A percentile compares a stretch with the other conserved stretches of the same genome.
These are phyloP conservation scores for Yamadazyma scolyti DNA, from an alignment of 805 yeast species.

Conservation along the genomic window DNA sequence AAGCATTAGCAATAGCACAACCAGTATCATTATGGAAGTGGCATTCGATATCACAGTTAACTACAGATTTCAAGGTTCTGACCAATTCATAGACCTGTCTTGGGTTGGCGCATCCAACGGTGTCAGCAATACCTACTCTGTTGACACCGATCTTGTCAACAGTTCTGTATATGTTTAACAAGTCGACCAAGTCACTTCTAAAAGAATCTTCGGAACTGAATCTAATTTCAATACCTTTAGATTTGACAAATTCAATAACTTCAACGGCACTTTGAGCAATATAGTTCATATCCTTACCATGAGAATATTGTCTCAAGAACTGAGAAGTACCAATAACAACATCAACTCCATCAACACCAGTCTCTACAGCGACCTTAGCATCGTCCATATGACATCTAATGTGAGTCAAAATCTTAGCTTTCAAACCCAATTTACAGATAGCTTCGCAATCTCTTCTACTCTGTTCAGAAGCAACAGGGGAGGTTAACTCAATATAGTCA, in stretches of 20 bases:
- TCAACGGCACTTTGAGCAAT: conserved; percentile 55
- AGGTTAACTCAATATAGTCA: conserved; percentile 57
- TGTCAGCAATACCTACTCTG: conserved; percentile 62
- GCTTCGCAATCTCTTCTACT: conserved; percentile 56
- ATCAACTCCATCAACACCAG: conserved; percentile 63
- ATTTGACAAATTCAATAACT: conserved; percentile 58
- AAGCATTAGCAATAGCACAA: conserved; percentile 61
- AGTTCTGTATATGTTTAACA: conserved; percentile 56
- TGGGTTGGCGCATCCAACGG: conserved; percentile 63
- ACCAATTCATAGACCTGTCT: conserved; percentile 61
- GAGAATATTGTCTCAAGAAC: conserved; percentile 53
- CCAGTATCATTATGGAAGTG: conserved; percentile 66
- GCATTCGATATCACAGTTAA: conserved; percentile 56
- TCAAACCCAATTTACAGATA: conserved; percentile 55
- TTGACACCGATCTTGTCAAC: conserved; percentile 60
- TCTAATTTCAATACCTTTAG: conserved; percentile 57
- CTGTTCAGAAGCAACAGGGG: conserved; percentile 59
- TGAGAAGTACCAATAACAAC: conserved; percentile 60
- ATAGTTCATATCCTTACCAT: conserved; percentile 60
- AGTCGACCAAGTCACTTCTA: conserved; percentile 58
- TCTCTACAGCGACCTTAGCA: conserved; percentile 57
- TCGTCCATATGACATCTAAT: conserved; percentile 62
- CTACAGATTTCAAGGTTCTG: conserved; percentile 54
- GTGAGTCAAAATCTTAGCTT: conserved; percentile 56
- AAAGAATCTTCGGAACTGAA: conserved; percentile 58